Evolutionary conservation across 768 basidiomycete genomes (phyloP), one percentile per base, ranked within the genome.

Genomic region (Kondoa subrosea): DNA sequence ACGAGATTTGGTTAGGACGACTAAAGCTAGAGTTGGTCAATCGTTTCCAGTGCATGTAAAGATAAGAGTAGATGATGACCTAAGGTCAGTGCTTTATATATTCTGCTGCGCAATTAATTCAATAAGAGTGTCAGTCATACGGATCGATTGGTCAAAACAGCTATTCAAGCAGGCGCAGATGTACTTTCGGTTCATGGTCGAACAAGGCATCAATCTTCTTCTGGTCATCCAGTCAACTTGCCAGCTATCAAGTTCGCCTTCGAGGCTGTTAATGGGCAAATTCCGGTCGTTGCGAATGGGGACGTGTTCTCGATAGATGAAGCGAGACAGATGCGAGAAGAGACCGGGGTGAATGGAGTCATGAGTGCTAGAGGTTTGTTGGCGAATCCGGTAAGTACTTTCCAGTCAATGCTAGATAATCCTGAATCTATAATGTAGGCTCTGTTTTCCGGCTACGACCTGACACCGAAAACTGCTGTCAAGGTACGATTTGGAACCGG

Each of bases 321-420:
- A 61, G 79, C 75, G 8, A 67, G 68, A 16, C 71, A 65, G 57
- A 79, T 79, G 71, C 70, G 80, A 27, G 67, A 71, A 21, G 74
- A 71, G 66, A 79, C 78, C 15, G 78, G 78, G 0, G 80, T 78
- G 0, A 69, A 75, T 29, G 80, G 80, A 1, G 80, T 80, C 1
- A 82, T 82, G 81, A 80, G 76, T 62, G 81, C 80, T 0, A 71
- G 81, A 16, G 81, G 81, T 0, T 65, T 82, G 66, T 70, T 82
- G 33, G 81, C 79, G 1, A 82, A 82, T 69, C 78, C 78, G 14
- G 77, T 76, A 21, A 27, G 76, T 69, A 57, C 26, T 25, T 27
- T n/a, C 29, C 33, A 15, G 17, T 31, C 12, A 21, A 31, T 58
- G 57, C 67, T 69, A 21, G 64, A 30, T 4, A n/a, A n/a, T n/a